A percentile compares a stretch with the other conserved stretches of the same genome.
These are phyloP conservation scores for Azolla pinnata DNA, from an alignment of 75 land plant genomes.

Conservation along the genomic window DNA sequence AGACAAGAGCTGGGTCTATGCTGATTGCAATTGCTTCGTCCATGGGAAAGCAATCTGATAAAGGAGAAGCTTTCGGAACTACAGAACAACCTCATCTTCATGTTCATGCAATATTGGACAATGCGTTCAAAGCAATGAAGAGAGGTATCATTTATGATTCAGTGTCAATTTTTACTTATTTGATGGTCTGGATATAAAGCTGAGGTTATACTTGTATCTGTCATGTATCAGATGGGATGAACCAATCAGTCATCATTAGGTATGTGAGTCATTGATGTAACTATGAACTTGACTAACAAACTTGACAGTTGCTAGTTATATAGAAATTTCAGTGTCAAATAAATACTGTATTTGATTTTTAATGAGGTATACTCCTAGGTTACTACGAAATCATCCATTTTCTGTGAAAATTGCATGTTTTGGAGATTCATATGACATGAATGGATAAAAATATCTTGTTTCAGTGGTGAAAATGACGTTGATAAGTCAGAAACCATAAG, in stretches of 20 bases:
- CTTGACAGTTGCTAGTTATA: neutral
- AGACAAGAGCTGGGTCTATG: conserved; percentile 94
- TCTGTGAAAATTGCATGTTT: neutral
- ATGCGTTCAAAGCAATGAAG: conserved; percentile 60
- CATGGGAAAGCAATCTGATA: too few relatives aligned
- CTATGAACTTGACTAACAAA: neutral
- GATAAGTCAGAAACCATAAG: conserved; percentile 95
- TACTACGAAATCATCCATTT: neutral
- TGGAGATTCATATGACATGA: neutral
- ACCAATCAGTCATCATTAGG: conserved; percentile 83
- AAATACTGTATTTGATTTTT: too few relatives aligned
- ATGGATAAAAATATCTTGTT: conserved; percentile 3
- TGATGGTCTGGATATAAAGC: too few relatives aligned
- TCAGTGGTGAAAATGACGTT: conserved; percentile 95
- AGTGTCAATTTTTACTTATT: neutral
- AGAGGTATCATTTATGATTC: conserved; percentile 33
- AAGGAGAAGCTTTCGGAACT: conserved; percentile 24
- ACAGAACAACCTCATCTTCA: conserved; percentile 53
- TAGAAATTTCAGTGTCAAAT: too few relatives aligned
- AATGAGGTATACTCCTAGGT: neutral
- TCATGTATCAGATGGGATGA: conserved; percentile 38
- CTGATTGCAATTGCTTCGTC: conserved; percentile 82
- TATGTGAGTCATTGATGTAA: too few relatives aligned
- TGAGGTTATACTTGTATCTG: neutral
- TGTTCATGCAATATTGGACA: conserved; percentile 70